Evolutionary conservation across 208 protist species (phyloP).

Genomic region (Acanthamoeba royreba): DNA sequence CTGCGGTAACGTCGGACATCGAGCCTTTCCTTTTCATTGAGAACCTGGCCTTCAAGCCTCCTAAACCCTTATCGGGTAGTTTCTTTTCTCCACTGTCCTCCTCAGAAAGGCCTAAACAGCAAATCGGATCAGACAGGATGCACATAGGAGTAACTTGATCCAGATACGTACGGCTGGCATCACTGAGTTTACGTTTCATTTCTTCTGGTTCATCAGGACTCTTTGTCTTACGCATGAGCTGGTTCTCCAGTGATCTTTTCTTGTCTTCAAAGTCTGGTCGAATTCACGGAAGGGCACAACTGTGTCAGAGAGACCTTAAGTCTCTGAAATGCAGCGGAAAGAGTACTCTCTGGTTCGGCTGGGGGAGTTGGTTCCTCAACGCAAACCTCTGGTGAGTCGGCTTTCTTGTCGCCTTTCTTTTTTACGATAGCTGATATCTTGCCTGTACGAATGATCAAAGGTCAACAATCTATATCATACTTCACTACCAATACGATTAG

Average conservation of each 20-base stretch:
- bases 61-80: not conserved
- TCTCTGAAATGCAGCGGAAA: no score
- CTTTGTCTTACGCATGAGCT: not conserved
- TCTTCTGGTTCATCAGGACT: not conserved
- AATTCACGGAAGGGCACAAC: not conserved
- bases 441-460: not conserved
- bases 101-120: not conserved
- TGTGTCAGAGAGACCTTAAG: no score
- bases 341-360: not conserved
- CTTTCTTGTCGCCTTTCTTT: not conserved
- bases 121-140: no score
- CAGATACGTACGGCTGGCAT: not conserved
- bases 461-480: no score
- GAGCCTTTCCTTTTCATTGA: not conserved
- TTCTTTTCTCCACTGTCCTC: slow-evolving; percentile 10
- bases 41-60: not conserved
- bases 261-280: not conserved
- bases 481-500: no score
- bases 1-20: not conserved
- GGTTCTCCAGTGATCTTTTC: not conserved
- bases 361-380: not conserved
- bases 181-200: not conserved
- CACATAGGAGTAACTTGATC: no score
- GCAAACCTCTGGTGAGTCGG: not conserved
- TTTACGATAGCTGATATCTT: slow-evolving; percentile 16